A percentile compares a stretch with the other conserved stretches of the same genome.
phyloP scores from a whole-genome alignment of 2,329 filamentous ascomycete genomes.

The Aspergillus sp. region DNA sequence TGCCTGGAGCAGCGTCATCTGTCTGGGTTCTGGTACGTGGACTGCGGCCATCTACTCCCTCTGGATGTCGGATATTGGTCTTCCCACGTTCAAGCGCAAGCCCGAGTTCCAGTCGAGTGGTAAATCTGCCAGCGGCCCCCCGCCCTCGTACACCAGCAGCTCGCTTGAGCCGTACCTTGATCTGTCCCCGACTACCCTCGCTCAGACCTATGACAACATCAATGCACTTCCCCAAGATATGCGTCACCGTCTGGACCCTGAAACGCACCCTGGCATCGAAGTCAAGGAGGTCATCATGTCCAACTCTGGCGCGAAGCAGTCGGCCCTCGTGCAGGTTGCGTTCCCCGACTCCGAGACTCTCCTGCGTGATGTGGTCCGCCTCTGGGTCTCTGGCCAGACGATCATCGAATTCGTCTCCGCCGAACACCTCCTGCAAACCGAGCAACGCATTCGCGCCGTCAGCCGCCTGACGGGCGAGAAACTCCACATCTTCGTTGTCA shows the following conservation, averaged over 20 bases:
- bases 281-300: slow-evolving; percentile 47
- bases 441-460: slow-evolving; percentile 18
- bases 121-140: neutral
- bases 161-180: slow-evolving; percentile 29
- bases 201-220: slow-evolving; percentile 20
- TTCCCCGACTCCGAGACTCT: slow-evolving; percentile 46
- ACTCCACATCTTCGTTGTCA: slow-evolving; percentile 33
- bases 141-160: slow-evolving; percentile 23
- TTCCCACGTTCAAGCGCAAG: slow-evolving; percentile 35
- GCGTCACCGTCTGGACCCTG: slow-evolving; percentile 46
- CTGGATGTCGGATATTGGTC: slow-evolving; percentile 51
- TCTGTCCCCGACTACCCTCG: slow-evolving; percentile 17
- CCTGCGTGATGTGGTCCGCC: slow-evolving; percentile 34
- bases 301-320: slow-evolving; percentile 33
- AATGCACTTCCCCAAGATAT: slow-evolving; percentile 42
- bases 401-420: slow-evolving; percentile 22
- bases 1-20: slow-evolving; percentile 52
- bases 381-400: slow-evolving; percentile 33
- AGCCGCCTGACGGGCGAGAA: slow-evolving; percentile 23
- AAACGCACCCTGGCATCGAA: slow-evolving; percentile 48
- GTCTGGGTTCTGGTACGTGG: slow-evolving; percentile 56
- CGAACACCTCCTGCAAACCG: slow-evolving; percentile 18
- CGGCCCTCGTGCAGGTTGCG: slow-evolving; percentile 37
- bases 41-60: slow-evolving; percentile 55
- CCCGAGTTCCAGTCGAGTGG: neutral